Percentiles rank a stretch among this genome's conserved stretches.
Evolutionary conservation across 2,329 filamentous ascomycete genomes (phyloP).

Genomic region (Xylaria sp.): DNA sequence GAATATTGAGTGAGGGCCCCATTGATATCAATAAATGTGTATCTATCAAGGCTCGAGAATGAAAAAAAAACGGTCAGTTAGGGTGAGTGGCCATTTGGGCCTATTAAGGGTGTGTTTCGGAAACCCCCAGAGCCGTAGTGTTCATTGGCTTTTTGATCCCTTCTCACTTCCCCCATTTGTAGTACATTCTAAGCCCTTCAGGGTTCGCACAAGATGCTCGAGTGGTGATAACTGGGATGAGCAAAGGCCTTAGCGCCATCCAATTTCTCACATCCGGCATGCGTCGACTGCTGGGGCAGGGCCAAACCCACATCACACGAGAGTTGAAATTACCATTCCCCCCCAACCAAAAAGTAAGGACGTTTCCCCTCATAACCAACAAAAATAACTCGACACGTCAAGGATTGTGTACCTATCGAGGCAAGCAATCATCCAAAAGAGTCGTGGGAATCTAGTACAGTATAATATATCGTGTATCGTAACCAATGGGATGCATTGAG

Average conservation of each 20-base stretch:
- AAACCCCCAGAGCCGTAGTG: neutral
- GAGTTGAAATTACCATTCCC: neutral
- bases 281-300: neutral
- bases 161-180: neutral
- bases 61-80: neutral
- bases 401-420: neutral
- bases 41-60: too few relatives aligned
- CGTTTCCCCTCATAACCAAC: neutral
- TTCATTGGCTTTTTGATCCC: neutral
- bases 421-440: neutral
- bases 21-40: too few relatives aligned
- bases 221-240: neutral
- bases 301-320: neutral
- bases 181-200: neutral
- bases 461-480: slow-evolving; percentile 27
- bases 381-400: neutral
- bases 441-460: slow-evolving; percentile 24
- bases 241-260: neutral
- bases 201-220: neutral
- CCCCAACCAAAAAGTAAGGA: neutral
- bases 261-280: neutral
- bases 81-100: neutral
- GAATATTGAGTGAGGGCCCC: too few relatives aligned
- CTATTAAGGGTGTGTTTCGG: neutral
- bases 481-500: slow-evolving; percentile 17